Evolutionary conservation across 1,284 basidiomycete species (phyloP), one percentile per base, ranked within the genome.

Genomic region (Chalciporus sp.): DNA sequence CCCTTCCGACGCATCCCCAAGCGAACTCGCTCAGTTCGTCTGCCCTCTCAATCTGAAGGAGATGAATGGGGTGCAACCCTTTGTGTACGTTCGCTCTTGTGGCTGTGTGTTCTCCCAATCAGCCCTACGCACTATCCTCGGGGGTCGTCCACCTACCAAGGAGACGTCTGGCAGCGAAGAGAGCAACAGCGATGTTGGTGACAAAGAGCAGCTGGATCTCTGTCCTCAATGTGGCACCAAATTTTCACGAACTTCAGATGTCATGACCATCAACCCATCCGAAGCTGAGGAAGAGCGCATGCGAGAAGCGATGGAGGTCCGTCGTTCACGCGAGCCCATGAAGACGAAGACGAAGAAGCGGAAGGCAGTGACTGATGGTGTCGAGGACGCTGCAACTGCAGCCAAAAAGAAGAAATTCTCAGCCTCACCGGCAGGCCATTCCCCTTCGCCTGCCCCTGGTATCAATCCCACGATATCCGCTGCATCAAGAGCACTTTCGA

Each of bases 31-130:
- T 0, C 81, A 82, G 40, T 97, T 94, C 63, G 84, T 94, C 51
- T 98, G 95, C 74, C 92, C 95, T 1, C 79, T 97, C 46, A 92
- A 88, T 3, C 75, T 94, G 60, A 92, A 93, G 68, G 95, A 96
- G 74, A 96, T 97, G 93, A 93, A 92, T 58, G 94, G 94, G n/a
- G 70, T 74, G 0, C 82, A 90, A 49, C 91, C 92, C 0, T 97
- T 97, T 70, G 84, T 94, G 52, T 95, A 94, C 67, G 73, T 96
- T 58, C 76, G 79, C n/a, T 74, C 86, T 0, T 97, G 94, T 64
- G 94, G 94, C n/a, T 95, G 92, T 67, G 92, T 92, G 31, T 88
- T 94, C 71, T 87, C 89, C 5, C 85, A 88, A 53, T 85, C 84
- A 0, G 90, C 86, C 4, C 75, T 94, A 41, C 85, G 84, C 57